Evolutionary conservation across 2,329 filamentous ascomycete genomes (phyloP).

Genomic region (Fusarium sp.): DNA sequence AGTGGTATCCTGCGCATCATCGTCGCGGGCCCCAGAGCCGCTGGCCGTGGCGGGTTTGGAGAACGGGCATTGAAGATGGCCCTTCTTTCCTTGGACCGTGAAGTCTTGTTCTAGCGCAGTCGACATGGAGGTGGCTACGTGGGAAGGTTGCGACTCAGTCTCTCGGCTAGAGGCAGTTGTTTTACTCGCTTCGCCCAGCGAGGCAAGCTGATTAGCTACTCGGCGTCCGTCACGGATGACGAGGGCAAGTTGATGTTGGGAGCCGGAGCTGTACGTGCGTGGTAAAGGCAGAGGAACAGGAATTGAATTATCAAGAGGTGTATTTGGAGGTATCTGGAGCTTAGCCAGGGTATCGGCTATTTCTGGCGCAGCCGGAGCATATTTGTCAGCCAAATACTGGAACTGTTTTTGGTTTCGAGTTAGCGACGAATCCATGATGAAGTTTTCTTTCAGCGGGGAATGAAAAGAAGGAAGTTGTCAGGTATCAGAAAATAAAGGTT

Average conservation of each 20-base stretch:
- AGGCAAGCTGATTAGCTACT: conserved; percentile 65
- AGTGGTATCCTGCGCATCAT: conserved; percentile 52
- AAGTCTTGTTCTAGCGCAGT: conserved; percentile 87
- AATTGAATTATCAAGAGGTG: conserved; percentile 59
- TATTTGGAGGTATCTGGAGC: conserved; percentile 71
- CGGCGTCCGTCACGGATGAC: conserved; percentile 73
- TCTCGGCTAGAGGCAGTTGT: conserved; percentile 62
- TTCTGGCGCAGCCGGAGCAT: conserved; percentile 72
- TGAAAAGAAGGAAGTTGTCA: conserved; percentile 29
- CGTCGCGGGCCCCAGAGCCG: conserved; percentile 43
- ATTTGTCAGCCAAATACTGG: conserved; percentile 73
- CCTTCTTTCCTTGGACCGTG: conserved; percentile 84
- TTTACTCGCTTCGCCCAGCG: conserved; percentile 62
- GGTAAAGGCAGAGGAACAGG: conserved; percentile 68
- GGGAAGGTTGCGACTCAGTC: conserved; percentile 57
- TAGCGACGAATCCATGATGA: conserved; percentile 35
- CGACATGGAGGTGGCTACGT: conserved; percentile 67
- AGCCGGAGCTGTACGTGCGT: conserved; percentile 55
- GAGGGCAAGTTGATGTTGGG: conserved; percentile 68
- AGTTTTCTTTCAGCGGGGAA: neutral
- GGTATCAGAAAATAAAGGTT: conserved; percentile 58
- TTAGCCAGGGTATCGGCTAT: conserved; percentile 74
- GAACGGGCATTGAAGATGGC: conserved; percentile 85
- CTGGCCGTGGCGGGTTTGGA: conserved; percentile 57
- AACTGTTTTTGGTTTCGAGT: conserved; percentile 59